Percentiles rank a stretch among this genome's conserved stretches.
These are phyloP conservation scores for Nematocida major DNA, from an alignment of 371 early-diverging fungal genomes.

Conservation along the genomic window DNA sequence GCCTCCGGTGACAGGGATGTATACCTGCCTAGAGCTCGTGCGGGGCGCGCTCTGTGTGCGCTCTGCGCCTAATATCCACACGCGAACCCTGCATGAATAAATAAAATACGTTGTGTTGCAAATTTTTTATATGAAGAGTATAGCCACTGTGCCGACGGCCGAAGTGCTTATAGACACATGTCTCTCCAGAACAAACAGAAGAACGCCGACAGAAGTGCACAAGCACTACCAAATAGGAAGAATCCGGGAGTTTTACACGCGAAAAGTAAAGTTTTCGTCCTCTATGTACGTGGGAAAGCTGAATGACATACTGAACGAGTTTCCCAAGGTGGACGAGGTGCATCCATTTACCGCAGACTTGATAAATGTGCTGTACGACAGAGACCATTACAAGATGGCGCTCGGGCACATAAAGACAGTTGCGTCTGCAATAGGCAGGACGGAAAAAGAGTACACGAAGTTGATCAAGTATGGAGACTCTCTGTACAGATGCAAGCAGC, in stretches of 20 bases:
- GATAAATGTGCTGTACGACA: constrained; percentile 99
- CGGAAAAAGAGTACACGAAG: constrained; percentile 90
- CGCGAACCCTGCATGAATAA: too few relatives aligned
- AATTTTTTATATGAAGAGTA: constrained; percentile 73
- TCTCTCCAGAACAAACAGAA: constrained; percentile 93
- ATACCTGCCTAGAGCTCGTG: too few relatives aligned
- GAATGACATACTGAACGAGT: constrained; percentile 80
- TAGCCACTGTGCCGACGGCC: constrained; percentile 84
- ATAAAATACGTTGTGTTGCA: constrained; percentile 7
- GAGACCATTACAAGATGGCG: constrained; percentile 98
- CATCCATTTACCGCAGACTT: constrained; percentile 99
- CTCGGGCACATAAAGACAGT: constrained; percentile 96
- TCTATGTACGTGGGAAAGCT: constrained; percentile 90
- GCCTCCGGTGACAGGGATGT: too few relatives aligned
- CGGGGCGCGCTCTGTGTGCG: too few relatives aligned
- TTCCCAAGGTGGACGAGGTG: constrained; percentile 97
- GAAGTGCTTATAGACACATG: constrained; percentile 92
- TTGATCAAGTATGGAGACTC: constrained; percentile 98
- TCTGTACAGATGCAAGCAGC: constrained; percentile 94
- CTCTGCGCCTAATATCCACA: too few relatives aligned
- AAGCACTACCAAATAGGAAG: constrained; percentile 84
- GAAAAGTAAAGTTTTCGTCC: constrained; percentile 91
- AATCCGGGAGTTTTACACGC: constrained; percentile 96
- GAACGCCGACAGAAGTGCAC: constrained; percentile 96
- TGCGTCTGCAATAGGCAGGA: constrained; percentile 81